Conservation (phyloP, 805 yeast genomes). For the Teunomyces pallodes region DNA sequence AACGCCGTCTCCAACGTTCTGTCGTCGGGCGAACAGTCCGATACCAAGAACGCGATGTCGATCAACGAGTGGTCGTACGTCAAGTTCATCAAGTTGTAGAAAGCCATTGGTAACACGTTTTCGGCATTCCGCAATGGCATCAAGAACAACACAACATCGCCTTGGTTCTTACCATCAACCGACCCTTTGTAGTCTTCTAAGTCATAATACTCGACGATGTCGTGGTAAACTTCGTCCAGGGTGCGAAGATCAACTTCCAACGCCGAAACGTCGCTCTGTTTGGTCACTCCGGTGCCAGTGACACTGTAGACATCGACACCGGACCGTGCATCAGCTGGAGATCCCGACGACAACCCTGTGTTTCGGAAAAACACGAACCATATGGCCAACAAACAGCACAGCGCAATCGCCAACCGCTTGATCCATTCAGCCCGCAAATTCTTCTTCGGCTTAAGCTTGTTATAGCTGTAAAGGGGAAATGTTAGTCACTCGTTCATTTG, state of each 20-base stretch:
- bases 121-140: constrained; percentile 82
- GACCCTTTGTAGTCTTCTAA: constrained; percentile 56
- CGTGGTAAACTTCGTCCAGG: constrained; percentile 37
- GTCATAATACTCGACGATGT: constrained; percentile 61
- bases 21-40: constrained; percentile 73
- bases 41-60: constrained; percentile 76
- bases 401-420: constrained; percentile 3
- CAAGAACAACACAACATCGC: constrained; percentile 65
- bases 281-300: constrained; percentile 30
- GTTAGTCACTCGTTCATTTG: no score
- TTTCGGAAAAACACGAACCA: constrained; percentile 9
- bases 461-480: constrained; percentile 7
- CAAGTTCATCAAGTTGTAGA: constrained; percentile 80
- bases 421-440: neutral
- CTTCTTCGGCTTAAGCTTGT: constrained; percentile 13
- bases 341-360: neutral
- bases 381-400: constrained; percentile 5
- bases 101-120: constrained; percentile 74
- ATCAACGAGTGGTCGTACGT: constrained; percentile 79
- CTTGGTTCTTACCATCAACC: constrained; percentile 44
- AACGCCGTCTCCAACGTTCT: constrained; percentile 62
- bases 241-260: constrained; percentile 6
- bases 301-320: constrained; percentile 24
- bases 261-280: constrained; percentile 4
- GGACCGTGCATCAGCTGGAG: neutral